These are phyloP conservation scores for Aureobasidium leucospermi DNA, from an alignment of 2,329 filamentous ascomycete species.

Conservation along the genomic window DNA sequence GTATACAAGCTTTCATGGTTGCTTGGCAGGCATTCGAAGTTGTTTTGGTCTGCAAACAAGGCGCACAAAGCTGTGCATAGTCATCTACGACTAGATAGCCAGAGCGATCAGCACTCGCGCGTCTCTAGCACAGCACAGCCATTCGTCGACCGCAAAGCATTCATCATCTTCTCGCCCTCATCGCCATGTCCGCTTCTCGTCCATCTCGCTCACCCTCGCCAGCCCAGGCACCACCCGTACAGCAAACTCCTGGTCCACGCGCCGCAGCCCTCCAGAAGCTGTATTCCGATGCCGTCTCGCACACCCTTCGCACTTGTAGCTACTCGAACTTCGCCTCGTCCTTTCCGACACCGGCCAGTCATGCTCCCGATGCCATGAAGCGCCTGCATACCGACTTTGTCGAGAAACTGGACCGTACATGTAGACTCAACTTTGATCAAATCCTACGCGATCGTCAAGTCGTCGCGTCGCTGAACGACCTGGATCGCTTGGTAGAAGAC, in stretches of 20 bases:
- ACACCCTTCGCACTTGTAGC: constrained; percentile 54
- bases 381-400: constrained; percentile 50
- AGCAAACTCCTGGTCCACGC: constrained; percentile 51
- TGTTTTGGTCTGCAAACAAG: constrained; percentile 1
- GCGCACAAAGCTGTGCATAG: not conserved
- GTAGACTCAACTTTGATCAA: constrained; percentile 53
- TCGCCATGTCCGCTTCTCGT: not conserved
- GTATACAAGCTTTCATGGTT: not conserved
- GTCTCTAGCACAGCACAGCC: not conserved
- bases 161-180: not conserved
- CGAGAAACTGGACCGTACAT: constrained; percentile 50
- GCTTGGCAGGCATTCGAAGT: not conserved
- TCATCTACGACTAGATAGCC: not conserved
- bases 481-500: constrained; percentile 54
- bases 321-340: constrained; percentile 56
- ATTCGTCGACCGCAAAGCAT: not conserved
- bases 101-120: constrained; percentile 2
- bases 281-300: constrained; percentile 51
- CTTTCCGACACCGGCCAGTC: constrained; percentile 54
- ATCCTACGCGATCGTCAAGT: constrained; percentile 51
- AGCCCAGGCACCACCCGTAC: constrained; percentile 44
- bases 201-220: constrained; percentile 41
- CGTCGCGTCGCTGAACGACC: constrained; percentile 50
- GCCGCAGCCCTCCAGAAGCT: constrained; percentile 53
- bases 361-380: constrained; percentile 50